Evolutionary conservation across 345 rosid genomes (phyloP), one percentile per base, ranked within the genome.

Genomic region (Turnera subulata): DNA sequence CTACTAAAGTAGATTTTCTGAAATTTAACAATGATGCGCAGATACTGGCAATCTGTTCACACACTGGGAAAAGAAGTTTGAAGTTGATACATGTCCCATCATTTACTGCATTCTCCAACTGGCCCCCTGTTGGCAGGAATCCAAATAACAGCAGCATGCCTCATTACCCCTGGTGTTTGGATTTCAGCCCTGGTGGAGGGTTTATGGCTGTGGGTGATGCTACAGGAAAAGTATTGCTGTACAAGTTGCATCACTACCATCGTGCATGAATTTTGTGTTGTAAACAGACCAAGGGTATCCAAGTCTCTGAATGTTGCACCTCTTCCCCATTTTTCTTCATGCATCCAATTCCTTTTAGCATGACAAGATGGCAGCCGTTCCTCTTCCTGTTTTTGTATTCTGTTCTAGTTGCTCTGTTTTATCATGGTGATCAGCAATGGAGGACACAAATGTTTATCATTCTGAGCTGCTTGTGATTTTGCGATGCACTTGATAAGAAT

Each of bases 181-280:
- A 92, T 72, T 86, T 89, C 72, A 92, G 96, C 59, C 98, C 94
- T 2, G 94, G 86, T 43, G 81, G 97, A 66, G 97, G 98, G 18
- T 92, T 89, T 76, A 79, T 87, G 91, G 98, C 89, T 6, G 76
- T 89, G 52, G 98, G 91, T 44, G 89, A 84, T 73, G 87, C 93
- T 15, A 83, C 87, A 2, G 93, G 96, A 25, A 84, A 89, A 72
- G 96, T 89, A 42, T 53, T 92, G 63, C 52, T 92, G 11, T 92
- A 83, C 70, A 93, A 86, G 84, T 66, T 93, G 75, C 96, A 86
- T 61, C 94, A 85, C 70, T 83, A 89, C 64, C 56, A 82, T 32
- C 78, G 80, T 53, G 99, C 99, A n/a, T 89, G 35, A 29, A 29
- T n/a, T n/a, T n/a, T n/a, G n/a, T n/a, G n/a, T n/a, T n/a, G n/a